Conservation (phyloP, 164 flowering plant species). For the Vitis rupestris region DNA sequence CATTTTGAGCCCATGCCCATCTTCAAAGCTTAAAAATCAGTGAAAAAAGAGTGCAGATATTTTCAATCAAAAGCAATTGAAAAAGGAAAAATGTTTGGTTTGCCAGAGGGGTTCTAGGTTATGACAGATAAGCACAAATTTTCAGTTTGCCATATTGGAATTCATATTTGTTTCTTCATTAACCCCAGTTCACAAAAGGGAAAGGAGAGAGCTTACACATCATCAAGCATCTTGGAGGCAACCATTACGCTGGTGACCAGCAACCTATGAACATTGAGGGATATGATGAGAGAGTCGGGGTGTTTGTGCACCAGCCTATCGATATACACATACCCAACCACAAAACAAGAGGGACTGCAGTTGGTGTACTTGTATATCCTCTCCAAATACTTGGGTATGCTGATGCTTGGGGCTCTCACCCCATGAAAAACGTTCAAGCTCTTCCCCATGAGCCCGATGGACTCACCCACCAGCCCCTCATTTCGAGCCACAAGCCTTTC, state of each 20-base stretch:
- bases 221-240: conserved; percentile 93
- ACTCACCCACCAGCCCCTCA: conserved; percentile 36
- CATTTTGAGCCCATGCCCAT: too few species aligned
- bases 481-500: conserved; percentile 81
- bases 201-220: conserved; percentile 51
- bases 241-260: conserved; percentile 85
- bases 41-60: too few species aligned
- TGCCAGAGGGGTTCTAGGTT: too few species aligned
- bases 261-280: conserved; percentile 84
- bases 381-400: conserved; percentile 77
- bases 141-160: too few species aligned
- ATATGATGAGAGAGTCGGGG: conserved; percentile 71
- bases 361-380: conserved; percentile 81
- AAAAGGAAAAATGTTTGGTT: too few species aligned
- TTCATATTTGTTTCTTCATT: too few species aligned
- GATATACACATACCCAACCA: conserved; percentile 80
- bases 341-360: conserved; percentile 93
- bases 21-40: too few species aligned
- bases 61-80: too few species aligned
- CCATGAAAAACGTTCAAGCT: conserved; percentile 72
- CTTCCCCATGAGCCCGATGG: conserved; percentile 22
- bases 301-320: conserved; percentile 73
- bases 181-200: not conserved
- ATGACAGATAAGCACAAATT: too few species aligned
- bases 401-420: conserved; percentile 76